These are phyloP conservation scores for Xylaria sp. DNA, from an alignment of 2,329 filamentous ascomycete genomes.

Conservation along the genomic window DNA sequence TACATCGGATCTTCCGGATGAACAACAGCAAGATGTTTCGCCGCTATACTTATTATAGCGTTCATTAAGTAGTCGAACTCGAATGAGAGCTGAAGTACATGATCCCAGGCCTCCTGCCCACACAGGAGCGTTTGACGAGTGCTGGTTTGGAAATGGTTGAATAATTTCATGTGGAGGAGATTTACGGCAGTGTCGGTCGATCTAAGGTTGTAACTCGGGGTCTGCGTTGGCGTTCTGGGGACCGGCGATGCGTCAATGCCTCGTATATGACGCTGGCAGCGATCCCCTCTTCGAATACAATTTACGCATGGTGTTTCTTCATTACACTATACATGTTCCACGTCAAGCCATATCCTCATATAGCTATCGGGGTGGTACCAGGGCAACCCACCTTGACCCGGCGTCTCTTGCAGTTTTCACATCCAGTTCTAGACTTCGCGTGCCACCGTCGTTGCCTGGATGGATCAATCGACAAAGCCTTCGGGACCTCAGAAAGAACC, in stretches of 20 bases:
- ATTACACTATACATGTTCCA: conserved; percentile 34
- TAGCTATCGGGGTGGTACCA: background rate
- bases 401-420: conserved; percentile 41
- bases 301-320: conserved; percentile 38
- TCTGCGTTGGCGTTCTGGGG: background rate
- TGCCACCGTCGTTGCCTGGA: conserved; percentile 36
- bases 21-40: conserved; percentile 39
- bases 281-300: conserved; percentile 38
- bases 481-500: conserved; percentile 37
- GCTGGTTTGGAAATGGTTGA: conserved; percentile 41
- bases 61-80: conserved; percentile 41
- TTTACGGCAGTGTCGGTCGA: conserved; percentile 28
- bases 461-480: conserved; percentile 33
- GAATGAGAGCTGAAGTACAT: conserved; percentile 39
- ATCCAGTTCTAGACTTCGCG: conserved; percentile 39
- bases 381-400: conserved; percentile 39
- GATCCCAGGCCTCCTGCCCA: conserved; percentile 32
- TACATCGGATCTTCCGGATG: conserved; percentile 2
- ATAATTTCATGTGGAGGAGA: conserved; percentile 37
- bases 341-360: background rate
- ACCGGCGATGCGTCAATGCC: background rate
- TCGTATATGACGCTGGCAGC: conserved; percentile 28
- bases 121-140: conserved; percentile 39
- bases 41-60: conserved; percentile 38
- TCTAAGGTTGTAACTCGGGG: background rate